These are phyloP conservation scores for Glonium stellatum DNA, from an alignment of 495 filamentous ascomycete genomes.

Conservation along the genomic window DNA sequence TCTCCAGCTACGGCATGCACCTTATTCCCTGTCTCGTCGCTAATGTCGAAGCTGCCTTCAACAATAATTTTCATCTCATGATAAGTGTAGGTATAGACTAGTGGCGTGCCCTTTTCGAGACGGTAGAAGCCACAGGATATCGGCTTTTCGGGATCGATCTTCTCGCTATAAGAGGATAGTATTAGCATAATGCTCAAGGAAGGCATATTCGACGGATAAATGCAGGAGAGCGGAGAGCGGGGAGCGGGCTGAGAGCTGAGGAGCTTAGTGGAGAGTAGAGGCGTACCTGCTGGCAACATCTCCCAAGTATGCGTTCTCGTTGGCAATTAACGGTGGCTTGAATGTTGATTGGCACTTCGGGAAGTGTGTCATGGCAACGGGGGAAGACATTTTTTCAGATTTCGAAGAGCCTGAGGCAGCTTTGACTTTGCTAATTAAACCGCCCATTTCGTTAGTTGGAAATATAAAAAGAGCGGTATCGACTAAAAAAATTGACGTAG, in stretches of 20 bases:
- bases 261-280: background rate
- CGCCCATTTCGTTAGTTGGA: constrained; percentile 32
- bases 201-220: constrained; percentile 5
- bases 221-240: background rate
- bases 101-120: constrained; percentile 63
- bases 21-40: constrained; percentile 61
- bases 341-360: constrained; percentile 55
- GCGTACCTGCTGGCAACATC: constrained; percentile 55
- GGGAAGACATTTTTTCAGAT: constrained; percentile 25
- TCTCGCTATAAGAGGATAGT: constrained; percentile 38
- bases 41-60: constrained; percentile 68
- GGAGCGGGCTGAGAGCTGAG: background rate
- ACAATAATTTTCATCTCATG: constrained; percentile 78
- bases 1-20: constrained; percentile 63
- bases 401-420: constrained; percentile 12
- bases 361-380: constrained; percentile 46
- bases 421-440: constrained; percentile 37
- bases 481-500: background rate
- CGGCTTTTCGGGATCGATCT: constrained; percentile 53
- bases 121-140: constrained; percentile 68
- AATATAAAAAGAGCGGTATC: constrained; percentile 1
- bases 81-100: constrained; percentile 70
- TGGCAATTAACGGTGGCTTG: constrained; percentile 65
- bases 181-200: constrained; percentile 5
- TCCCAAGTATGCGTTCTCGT: constrained; percentile 67